Evolutionary conservation across 2,329 filamentous ascomycete species (phyloP).

Genomic region (Pseudogymnoascus sp.): DNA sequence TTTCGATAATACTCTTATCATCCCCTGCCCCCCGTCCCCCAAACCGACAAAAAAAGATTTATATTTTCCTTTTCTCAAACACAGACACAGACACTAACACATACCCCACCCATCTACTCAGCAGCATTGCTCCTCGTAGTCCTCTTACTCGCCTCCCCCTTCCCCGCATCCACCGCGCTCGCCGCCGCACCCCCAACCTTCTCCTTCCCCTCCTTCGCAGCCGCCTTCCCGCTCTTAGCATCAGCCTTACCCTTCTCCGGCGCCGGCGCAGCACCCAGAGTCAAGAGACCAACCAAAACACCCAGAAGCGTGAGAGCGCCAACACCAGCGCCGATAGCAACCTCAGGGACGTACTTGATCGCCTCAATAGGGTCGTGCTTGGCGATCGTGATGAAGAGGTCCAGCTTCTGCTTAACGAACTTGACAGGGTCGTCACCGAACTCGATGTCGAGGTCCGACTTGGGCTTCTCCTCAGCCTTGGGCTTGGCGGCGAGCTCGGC

Average conservation of each 20-base stretch:
- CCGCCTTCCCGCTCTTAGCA: slow-evolving; percentile 56
- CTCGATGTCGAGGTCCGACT: slow-evolving; percentile 67
- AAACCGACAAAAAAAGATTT: not conserved
- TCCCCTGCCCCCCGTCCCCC: not conserved
- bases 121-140: not conserved
- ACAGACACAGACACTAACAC: not conserved
- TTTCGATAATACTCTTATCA: not conserved
- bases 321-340: slow-evolving; percentile 71
- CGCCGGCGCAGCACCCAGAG: slow-evolving; percentile 54
- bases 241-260: slow-evolving; percentile 68
- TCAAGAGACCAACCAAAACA: slow-evolving; percentile 59
- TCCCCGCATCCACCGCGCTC: slow-evolving; percentile 62
- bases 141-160: slow-evolving; percentile 37
- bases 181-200: slow-evolving; percentile 56
- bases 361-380: slow-evolving; percentile 73
- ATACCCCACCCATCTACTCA: not conserved
- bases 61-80: not conserved
- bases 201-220: slow-evolving; percentile 68
- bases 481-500: slow-evolving; percentile 74
- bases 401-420: slow-evolving; percentile 86
- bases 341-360: slow-evolving; percentile 83
- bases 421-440: slow-evolving; percentile 86
- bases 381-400: slow-evolving; percentile 80
- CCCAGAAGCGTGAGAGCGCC: slow-evolving; percentile 62
- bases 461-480: slow-evolving; percentile 52